phyloP scores from a whole-genome alignment of 75 land plant genomes.

The Pinus albicaulis region DNA sequence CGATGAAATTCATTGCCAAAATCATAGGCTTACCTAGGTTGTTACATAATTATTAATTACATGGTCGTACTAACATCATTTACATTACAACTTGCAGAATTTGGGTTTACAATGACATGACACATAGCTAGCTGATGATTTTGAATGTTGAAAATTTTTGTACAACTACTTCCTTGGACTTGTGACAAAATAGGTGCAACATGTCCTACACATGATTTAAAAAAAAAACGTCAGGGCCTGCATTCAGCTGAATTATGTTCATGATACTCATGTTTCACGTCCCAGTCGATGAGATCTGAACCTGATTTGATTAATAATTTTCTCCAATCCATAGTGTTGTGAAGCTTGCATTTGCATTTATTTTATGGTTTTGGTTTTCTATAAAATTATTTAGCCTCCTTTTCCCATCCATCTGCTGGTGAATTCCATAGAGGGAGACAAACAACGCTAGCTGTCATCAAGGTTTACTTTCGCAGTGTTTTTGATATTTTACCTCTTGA shows the following conservation, averaged over 20 bases:
- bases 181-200: background rate
- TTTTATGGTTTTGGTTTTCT: background rate
- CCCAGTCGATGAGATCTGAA: background rate
- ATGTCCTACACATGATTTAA: background rate
- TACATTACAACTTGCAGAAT: no score
- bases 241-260: background rate
- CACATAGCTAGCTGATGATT: no score
- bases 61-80: no score
- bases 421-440: background rate
- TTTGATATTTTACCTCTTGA: background rate
- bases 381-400: background rate
- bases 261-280: background rate
- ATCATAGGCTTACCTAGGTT: no score
- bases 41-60: no score
- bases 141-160: no score
- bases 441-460: background rate
- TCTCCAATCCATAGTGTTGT: background rate
- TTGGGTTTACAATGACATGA: no score
- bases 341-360: background rate
- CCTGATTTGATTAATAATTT: background rate
- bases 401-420: background rate
- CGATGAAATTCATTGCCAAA: no score
- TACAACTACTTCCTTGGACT: no score
- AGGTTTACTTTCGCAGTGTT: background rate
- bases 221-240: background rate